A percentile compares a stretch with the other conserved stretches of the same genome.
phyloP scores from a whole-genome alignment of 805 yeast species.

The Schwanniomyces polymorphus region DNA sequence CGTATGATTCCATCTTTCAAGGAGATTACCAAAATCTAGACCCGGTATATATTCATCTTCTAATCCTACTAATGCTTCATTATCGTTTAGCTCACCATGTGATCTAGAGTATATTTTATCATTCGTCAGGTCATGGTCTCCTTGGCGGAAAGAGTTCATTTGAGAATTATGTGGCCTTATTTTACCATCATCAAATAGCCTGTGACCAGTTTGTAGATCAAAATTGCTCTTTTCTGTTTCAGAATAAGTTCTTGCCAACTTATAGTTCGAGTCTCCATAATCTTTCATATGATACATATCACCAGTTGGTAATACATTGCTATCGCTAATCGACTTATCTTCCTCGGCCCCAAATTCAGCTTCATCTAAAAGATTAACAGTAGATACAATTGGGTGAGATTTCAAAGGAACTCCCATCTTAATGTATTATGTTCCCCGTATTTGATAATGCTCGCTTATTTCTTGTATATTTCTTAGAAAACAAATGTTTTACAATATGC shows the following conservation, averaged over 20 bases:
- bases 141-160: constrained; percentile 8
- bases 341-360: neutral
- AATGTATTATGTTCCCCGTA: neutral
- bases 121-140: constrained; percentile 1
- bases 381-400: constrained; percentile 39
- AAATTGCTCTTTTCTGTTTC: constrained; percentile 66
- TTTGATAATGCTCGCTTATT: neutral
- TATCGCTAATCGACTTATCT: neutral
- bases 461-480: neutral
- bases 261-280: constrained; percentile 11
- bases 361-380: constrained; percentile 27
- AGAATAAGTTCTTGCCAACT: constrained; percentile 57
- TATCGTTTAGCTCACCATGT: constrained; percentile 18
- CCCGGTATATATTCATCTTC: constrained; percentile 81
- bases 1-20: constrained; percentile 47
- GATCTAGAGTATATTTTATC: constrained; percentile 31
- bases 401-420: constrained; percentile 41
- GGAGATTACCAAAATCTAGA: constrained; percentile 52
- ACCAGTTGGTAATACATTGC: neutral
- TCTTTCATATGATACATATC: neutral
- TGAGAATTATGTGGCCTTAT: constrained; percentile 42
- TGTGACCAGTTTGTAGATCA: constrained; percentile 52
- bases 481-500: neutral
- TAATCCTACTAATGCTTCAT: constrained; percentile 43
- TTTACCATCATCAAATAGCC: constrained; percentile 53